These are phyloP conservation scores for Lactifluus echinatus DNA, from an alignment of 768 basidiomycete species.

Conservation along the genomic window DNA sequence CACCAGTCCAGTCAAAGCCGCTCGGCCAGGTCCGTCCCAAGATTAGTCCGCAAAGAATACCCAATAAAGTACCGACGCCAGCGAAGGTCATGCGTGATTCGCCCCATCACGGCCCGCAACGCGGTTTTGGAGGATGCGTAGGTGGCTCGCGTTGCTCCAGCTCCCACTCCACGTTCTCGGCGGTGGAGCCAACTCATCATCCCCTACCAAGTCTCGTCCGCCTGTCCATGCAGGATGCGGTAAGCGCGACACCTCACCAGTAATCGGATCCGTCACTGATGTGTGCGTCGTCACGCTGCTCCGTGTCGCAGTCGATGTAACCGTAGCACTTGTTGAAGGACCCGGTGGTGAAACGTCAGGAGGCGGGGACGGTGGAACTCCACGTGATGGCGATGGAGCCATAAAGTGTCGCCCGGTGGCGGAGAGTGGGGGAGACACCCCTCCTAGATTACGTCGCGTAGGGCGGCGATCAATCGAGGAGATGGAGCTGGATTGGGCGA, in stretches of 20 bases:
- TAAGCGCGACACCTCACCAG: constrained; percentile 27
- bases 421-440: constrained; percentile 26
- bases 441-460: constrained; percentile 12
- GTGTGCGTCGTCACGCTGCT: constrained; percentile 28
- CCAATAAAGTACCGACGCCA: neutral
- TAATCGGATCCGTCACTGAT: constrained; percentile 28
- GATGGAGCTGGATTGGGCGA: constrained; percentile 44
- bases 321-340: constrained; percentile 16
- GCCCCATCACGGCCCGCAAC: constrained; percentile 2
- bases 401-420: constrained; percentile 21
- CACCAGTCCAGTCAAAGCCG: neutral
- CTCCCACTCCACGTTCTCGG: constrained; percentile 11
- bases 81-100: constrained; percentile 1
- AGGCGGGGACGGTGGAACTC: neutral
- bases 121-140: constrained; percentile 14
- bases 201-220: neutral
- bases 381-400: constrained; percentile 4
- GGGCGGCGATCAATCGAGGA: constrained; percentile 41
- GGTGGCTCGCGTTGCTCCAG: constrained; percentile 16
- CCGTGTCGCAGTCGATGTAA: constrained; percentile 24
- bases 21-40: neutral
- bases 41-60: too few species aligned
- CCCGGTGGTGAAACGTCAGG: neutral
- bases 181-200: neutral
- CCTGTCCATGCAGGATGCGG: constrained; percentile 19